Conservation (phyloP, 192 early-diverging fungal species). For the Coemansia aciculifera region DNA sequence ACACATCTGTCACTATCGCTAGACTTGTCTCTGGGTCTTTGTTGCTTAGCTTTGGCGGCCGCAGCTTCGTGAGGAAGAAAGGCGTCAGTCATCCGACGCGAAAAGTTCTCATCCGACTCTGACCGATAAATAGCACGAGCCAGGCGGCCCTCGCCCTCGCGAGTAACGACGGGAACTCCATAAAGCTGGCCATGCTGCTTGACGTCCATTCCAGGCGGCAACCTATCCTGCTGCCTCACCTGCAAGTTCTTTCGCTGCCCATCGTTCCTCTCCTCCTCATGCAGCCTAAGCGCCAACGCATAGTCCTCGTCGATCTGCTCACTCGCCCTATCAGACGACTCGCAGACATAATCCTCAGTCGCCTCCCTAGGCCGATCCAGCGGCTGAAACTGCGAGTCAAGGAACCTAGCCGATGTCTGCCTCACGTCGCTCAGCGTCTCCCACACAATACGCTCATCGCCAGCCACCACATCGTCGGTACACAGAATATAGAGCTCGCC, state of each 20-base stretch:
- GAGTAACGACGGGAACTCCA: conserved; percentile 35
- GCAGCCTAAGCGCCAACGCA: conserved; percentile 48
- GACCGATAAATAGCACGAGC: conserved; percentile 17
- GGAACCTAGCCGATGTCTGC: conserved; percentile 62
- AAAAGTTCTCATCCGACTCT: conserved; percentile 33
- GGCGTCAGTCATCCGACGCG: conserved; percentile 24
- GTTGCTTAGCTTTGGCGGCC: background rate
- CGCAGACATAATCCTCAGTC: conserved; percentile 25
- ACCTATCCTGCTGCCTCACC: conserved; percentile 33
- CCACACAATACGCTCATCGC: conserved; percentile 69
- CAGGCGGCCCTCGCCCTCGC: conserved; percentile 9
- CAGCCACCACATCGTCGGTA: conserved; percentile 69
- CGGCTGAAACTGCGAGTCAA: conserved; percentile 58
- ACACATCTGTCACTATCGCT: conserved; percentile 15
- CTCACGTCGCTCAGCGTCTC: conserved; percentile 69
- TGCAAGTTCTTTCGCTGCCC: conserved; percentile 22
- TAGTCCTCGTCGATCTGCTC: conserved; percentile 52
- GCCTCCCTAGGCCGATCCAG: background rate
- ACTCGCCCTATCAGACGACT: conserved; percentile 4
- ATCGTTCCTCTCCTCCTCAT: conserved; percentile 42
- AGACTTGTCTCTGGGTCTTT: background rate
- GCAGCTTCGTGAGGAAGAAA: conserved; percentile 27
- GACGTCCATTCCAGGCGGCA: conserved; percentile 39
- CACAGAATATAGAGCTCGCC: conserved; percentile 62
- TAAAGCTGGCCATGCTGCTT: conserved; percentile 19